phyloP scores from a whole-genome alignment of 345 rosid species.

The Populus tremula region DNA sequence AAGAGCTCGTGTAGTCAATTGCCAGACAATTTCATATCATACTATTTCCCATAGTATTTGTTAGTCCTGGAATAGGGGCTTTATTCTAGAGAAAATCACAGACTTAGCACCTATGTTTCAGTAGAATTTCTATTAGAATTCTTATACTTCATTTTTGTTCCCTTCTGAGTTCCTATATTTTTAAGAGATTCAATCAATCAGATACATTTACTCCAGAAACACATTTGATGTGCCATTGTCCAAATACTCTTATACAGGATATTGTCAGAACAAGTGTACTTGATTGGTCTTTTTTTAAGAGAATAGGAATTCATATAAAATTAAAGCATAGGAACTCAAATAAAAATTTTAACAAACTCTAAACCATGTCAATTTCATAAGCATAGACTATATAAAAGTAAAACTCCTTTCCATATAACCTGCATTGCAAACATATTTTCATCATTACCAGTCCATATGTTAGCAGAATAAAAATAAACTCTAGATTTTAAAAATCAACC shows the following conservation, averaged over 20 bases:
- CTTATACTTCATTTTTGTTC: too few relatives aligned
- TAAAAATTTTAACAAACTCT: background rate
- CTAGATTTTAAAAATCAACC: conserved; percentile 5
- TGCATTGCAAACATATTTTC: background rate
- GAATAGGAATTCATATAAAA: background rate
- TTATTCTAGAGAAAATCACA: background rate
- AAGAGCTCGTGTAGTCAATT: background rate
- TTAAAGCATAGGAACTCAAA: background rate
- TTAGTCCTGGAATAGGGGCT: background rate
- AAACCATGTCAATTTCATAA: background rate
- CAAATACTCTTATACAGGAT: background rate
- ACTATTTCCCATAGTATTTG: background rate
- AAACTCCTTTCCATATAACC: background rate
- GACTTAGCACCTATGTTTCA: background rate
- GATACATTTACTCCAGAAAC: too few relatives aligned
- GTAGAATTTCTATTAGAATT: background rate
- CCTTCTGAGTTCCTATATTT: too few relatives aligned
- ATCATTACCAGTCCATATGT: background rate
- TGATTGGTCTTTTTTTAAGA: background rate
- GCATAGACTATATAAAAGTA: background rate
- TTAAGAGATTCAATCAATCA: too few relatives aligned
- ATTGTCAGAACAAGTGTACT: background rate
- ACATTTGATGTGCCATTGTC: background rate
- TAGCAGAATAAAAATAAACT: background rate
- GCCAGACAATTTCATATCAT: background rate